Conservation (phyloP, 495 filamentous ascomycete genomes). For the Lasiosphaeria miniovina region DNA sequence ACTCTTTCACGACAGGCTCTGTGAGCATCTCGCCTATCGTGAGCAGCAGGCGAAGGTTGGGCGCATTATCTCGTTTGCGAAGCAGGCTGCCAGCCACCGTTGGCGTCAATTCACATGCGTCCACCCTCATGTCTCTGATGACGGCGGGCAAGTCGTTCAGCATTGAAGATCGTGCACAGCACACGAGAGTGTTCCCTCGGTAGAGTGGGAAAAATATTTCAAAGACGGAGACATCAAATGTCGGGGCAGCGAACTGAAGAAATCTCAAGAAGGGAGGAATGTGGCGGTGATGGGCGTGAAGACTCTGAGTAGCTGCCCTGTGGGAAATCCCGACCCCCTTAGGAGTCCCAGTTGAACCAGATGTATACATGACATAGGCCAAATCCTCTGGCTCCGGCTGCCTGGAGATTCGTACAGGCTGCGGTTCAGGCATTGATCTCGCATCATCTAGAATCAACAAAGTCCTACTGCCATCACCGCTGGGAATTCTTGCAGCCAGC, state of each 20-base stretch:
- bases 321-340: slow-evolving; percentile 84
- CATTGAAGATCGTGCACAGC: slow-evolving; percentile 59
- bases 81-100: slow-evolving; percentile 72
- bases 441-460: slow-evolving; percentile 30
- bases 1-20: slow-evolving; percentile 65
- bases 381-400: slow-evolving; percentile 41
- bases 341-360: slow-evolving; percentile 81
- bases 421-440: background rate
- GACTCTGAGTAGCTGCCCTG: slow-evolving; percentile 66
- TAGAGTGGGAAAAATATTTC: slow-evolving; percentile 83
- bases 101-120: slow-evolving; percentile 80
- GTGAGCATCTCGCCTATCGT: slow-evolving; percentile 91
- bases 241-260: slow-evolving; percentile 82
- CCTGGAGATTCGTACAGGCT: slow-evolving; percentile 1
- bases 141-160: slow-evolving; percentile 65
- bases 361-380: slow-evolving; percentile 91
- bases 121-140: slow-evolving; percentile 62
- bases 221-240: slow-evolving; percentile 85
- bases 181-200: slow-evolving; percentile 66
- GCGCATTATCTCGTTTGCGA: slow-evolving; percentile 56
- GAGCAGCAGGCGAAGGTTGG: slow-evolving; percentile 60
- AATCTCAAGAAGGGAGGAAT: slow-evolving; percentile 72
- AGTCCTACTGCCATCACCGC: slow-evolving; percentile 9
- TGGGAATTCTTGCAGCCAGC: slow-evolving; percentile 32
- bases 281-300: slow-evolving; percentile 72